Evolutionary conservation across 1,284 basidiomycete genomes (phyloP), one percentile per base, ranked within the genome.

Genomic region (Microbotryum violaceum): DNA sequence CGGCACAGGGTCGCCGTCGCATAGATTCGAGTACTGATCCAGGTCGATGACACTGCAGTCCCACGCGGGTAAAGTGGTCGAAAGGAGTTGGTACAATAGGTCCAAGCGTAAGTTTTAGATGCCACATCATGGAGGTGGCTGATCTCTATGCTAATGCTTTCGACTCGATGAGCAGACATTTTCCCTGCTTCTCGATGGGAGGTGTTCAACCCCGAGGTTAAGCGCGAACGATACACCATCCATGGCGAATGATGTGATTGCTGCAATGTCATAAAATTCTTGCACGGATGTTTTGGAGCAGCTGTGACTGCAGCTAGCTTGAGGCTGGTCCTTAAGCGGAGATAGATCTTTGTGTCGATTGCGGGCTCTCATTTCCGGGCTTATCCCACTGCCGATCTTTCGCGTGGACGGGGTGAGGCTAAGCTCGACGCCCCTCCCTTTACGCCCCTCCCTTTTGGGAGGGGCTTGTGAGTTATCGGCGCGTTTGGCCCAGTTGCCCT

Each of bases 21-120:
- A 29, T 27, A 52, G 20, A 20, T 25, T 14, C 31, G 50, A 52
- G 10, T 27, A 52, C 16, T 25, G 50, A 52, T 23, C 31, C 10
- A 21, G 10, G 18, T 27, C 12, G 12, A 6, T 42, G 37, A 10
- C 12, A 14, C 18, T 42, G 37, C 56, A 78, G 78, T 93, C 90
- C 9, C 96, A 98, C 73, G 96, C 96, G 0, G 96, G 96, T 2
- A 99, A 99, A 74, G 94, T 99, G 4, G 94, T 98, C 12, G 91
- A 97, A 75, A 79, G 96, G 64, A 88, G 87, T 63, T 99, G 89
- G 82, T 97, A 98, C 74, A 89, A 93, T 71, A 82, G 92, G 52
- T 93, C 92, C 74, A 97, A 97, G 51, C 68, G 67, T 69, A 31
- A 42, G 65, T 53, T n/a, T 2, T 4, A 6, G 1, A 31, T 31